These are phyloP conservation scores for Prasinococcaceae sp. DNA, from an alignment of 139 green algal species.

Conservation along the genomic window DNA sequence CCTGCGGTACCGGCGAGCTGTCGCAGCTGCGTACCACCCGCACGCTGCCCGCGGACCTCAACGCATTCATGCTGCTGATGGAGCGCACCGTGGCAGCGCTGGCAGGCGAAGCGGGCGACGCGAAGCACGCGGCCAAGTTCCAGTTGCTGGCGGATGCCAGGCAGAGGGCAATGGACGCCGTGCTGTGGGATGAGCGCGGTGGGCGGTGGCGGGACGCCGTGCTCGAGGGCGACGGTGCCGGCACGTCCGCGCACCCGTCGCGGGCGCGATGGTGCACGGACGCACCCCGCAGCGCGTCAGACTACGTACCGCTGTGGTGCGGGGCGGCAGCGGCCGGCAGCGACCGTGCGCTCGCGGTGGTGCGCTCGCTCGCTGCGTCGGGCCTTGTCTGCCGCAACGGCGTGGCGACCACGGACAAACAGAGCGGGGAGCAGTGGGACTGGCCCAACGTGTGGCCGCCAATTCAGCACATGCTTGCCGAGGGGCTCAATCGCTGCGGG, in stretches of 20 bases:
- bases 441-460: slow-evolving; percentile 86
- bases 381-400: background rate
- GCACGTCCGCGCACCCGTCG: too few species aligned
- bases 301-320: slow-evolving; percentile 76
- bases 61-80: slow-evolving; percentile 56
- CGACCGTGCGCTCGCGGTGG: background rate
- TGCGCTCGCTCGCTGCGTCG: background rate
- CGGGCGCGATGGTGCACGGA: too few species aligned
- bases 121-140: slow-evolving; percentile 13
- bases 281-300: too few species aligned
- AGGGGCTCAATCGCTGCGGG: slow-evolving; percentile 18
- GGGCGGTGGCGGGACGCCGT: slow-evolving; percentile 55
- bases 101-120: slow-evolving; percentile 15
- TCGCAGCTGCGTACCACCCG: slow-evolving; percentile 51
- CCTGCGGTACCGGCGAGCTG: slow-evolving; percentile 14
- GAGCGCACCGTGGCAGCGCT: slow-evolving; percentile 36
- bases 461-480: slow-evolving; percentile 59
- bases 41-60: slow-evolving; percentile 80
- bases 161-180: slow-evolving; percentile 33
- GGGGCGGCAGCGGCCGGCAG: slow-evolving; percentile 3
- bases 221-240: slow-evolving; percentile 12
- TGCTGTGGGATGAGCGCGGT: slow-evolving; percentile 49
- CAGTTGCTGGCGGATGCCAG: slow-evolving; percentile 5
- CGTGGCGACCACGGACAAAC: background rate
- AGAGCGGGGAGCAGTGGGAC: slow-evolving; percentile 35